Evolutionary conservation across 352 stramenopile species (phyloP).

Genomic region (Plasmopara halstedii): DNA sequence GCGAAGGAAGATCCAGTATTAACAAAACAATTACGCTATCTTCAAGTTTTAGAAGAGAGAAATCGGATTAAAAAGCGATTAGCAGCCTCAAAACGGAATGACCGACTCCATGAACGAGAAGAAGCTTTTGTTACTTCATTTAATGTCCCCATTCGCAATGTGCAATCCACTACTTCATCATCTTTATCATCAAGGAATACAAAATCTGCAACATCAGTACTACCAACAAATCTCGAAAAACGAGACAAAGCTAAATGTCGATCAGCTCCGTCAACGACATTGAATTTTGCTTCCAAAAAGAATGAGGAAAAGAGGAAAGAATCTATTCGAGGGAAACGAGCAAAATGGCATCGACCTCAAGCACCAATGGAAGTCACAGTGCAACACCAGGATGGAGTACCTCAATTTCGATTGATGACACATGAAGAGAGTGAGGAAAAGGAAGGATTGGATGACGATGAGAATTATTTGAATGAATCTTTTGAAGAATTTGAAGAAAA

Average conservation of each 20-base stretch:
- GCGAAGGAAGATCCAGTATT: constrained; percentile 39
- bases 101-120: constrained; percentile 49
- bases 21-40: constrained; percentile 76
- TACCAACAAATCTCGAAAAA: constrained; percentile 24
- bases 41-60: constrained; percentile 77
- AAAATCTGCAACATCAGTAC: constrained; percentile 33
- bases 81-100: constrained; percentile 50
- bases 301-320: constrained; percentile 7
- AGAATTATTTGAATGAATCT: constrained; percentile 72
- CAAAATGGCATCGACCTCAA: constrained; percentile 53
- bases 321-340: constrained; percentile 10
- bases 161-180: constrained; percentile 1
- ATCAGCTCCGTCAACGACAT: constrained; percentile 38
- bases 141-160: constrained; percentile 37
- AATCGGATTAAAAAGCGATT: constrained; percentile 80
- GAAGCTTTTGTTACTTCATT: constrained; percentile 76
- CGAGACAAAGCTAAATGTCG: constrained; percentile 24
- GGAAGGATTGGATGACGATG: constrained; percentile 28
- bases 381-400: constrained; percentile 27
- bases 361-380: constrained; percentile 33
- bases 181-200: constrained; percentile 25
- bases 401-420: constrained; percentile 25
- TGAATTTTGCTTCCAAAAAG: constrained; percentile 15
- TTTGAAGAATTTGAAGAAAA: constrained; percentile 79
- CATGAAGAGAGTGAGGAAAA: constrained; percentile 8